Evolutionary conservation across 164 flowering plant genomes (phyloP), one percentile per base, ranked within the genome.

Genomic region (Macadamia tetraphylla): DNA sequence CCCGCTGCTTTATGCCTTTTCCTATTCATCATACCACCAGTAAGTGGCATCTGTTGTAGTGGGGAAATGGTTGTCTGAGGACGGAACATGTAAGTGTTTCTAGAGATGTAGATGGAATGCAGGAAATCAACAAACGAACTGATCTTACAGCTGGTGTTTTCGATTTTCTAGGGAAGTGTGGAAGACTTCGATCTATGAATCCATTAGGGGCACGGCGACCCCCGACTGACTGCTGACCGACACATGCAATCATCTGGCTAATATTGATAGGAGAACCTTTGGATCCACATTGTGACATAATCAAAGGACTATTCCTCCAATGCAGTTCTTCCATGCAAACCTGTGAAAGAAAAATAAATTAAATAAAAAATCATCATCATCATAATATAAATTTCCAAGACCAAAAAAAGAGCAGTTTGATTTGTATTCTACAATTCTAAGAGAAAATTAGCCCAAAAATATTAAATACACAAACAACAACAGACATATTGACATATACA

Each of bases 211-310:
- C 96, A 79, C 98, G 91, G 30, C 86, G 87, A 71, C 99, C 99
- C 7, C 93, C 91, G 75, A 95, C 98, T 35, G 87, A 79, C 71
- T 95, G 99, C 79, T 95, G 99, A 63, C 99, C 98, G 67, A 95
- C 99, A 82, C 98, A 95, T 15, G 92, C 97, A 84, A 92, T 75
- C 99, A 95, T 95, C 73, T 95, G 99, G 65, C 94, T 86, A 17
- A 95, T 92, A 80, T 92, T 95, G 67, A 87, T 88, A 46, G 87
- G 87, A 66, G 98, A 92, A 67, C 99, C 99, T 79, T 95, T 95
- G 60, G 99, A 95, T 71, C 98, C 99, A 83, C 99, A 94, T 29
- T 89, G 94, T 43, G 94, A 88, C 99, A 92, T 94, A 66, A 92
- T 94, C 78, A 94, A 79, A 32, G 98, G 99, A 76, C 98, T 92